A percentile compares a stretch with the other conserved stretches of the same genome.
phyloP scores from a whole-genome alignment of 2,329 filamentous ascomycete species.

The Rhytidhysteron rufulum region DNA sequence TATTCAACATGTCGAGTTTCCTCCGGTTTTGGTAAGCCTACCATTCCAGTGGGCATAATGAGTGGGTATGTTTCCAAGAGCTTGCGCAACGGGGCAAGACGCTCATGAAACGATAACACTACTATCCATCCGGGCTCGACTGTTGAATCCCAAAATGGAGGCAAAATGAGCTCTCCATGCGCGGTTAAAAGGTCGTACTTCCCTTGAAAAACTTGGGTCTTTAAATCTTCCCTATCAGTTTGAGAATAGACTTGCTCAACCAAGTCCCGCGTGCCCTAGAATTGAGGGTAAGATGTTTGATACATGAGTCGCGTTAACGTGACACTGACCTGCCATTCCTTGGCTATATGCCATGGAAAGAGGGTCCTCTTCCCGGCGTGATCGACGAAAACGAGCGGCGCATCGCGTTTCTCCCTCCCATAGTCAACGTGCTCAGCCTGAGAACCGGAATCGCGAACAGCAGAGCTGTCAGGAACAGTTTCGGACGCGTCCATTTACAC shows the following conservation, averaged over 20 bases:
- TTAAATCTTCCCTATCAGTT: not conserved
- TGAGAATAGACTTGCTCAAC: slow-evolving; percentile 13
- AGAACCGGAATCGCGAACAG: too few relatives aligned
- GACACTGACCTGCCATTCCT: slow-evolving; percentile 7
- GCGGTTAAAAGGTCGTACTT: slow-evolving; percentile 13
- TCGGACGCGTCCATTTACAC: too few relatives aligned
- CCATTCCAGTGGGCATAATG: not conserved
- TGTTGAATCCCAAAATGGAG: slow-evolving; percentile 16
- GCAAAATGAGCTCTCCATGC: slow-evolving; percentile 13
- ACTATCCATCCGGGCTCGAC: slow-evolving; percentile 5
- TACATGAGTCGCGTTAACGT: not conserved
- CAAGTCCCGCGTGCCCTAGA: slow-evolving; percentile 10
- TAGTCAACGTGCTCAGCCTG: too few relatives aligned
- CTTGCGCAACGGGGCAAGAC: not conserved
- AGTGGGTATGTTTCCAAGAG: not conserved
- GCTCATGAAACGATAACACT: slow-evolving; percentile 2
- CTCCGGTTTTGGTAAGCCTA: slow-evolving; percentile 1
- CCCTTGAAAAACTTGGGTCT: slow-evolving; percentile 8
- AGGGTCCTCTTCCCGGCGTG: slow-evolving; percentile 8
- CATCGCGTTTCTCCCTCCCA: not conserved
- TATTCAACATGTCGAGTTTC: not conserved
- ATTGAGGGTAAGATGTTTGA: not conserved
- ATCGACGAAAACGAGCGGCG: slow-evolving; percentile 7
- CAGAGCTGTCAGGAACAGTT: too few relatives aligned
- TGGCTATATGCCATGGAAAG: slow-evolving; percentile 7